Conservation (phyloP, 148 eudicot genomes). For the Simmondsia chinensis region DNA sequence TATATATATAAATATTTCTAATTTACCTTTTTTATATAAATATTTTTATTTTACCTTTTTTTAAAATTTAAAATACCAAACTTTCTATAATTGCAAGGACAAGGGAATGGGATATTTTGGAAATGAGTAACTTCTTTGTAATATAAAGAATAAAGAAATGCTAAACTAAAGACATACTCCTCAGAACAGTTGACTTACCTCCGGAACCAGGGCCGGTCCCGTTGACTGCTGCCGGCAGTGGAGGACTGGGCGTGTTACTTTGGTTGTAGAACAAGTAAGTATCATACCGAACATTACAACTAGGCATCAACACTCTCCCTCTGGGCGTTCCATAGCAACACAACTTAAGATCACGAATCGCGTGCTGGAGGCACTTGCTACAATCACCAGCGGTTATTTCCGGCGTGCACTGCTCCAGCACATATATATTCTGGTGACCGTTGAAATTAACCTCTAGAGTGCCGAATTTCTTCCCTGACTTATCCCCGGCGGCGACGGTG, state of each 20-base stretch:
- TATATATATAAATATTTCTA: no score
- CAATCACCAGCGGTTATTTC: slow-evolving; percentile 12
- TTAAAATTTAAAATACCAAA: no score
- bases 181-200: no score
- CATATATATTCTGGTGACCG: slow-evolving; percentile 6
- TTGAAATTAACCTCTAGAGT: slow-evolving; percentile 3
- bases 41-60: no score
- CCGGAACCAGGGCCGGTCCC: no score
- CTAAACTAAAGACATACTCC: no score
- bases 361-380: slow-evolving; percentile 6
- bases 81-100: no score
- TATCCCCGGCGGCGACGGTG: slow-evolving; percentile 4
- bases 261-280: slow-evolving; percentile 1
- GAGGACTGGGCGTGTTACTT: slow-evolving; percentile 3
- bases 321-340: slow-evolving; percentile 7
- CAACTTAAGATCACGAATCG: neutral
- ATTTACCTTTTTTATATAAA: no score
- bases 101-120: no score
- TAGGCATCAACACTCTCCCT: slow-evolving; percentile 11
- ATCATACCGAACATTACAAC: slow-evolving; percentile 26
- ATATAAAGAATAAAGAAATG: no score
- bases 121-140: no score
- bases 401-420: slow-evolving; percentile 25
- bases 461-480: slow-evolving; percentile 12
- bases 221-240: no score